These are phyloP conservation scores for Mortierella sp. DNA, from an alignment of 371 early-diverging fungal species.

Conservation along the genomic window DNA sequence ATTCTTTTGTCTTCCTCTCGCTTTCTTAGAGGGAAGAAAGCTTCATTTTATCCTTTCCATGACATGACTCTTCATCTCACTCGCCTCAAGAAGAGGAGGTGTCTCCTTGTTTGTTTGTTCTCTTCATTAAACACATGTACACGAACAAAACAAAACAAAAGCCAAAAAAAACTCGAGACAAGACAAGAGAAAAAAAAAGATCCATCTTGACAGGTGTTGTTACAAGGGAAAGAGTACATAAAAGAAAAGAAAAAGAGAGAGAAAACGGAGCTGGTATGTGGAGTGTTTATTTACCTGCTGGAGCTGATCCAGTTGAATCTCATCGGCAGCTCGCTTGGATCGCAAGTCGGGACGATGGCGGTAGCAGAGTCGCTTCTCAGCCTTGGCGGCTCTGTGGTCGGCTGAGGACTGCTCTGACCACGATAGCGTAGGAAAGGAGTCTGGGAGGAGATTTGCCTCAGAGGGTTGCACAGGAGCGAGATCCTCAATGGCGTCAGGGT, in stretches of 20 bases:
- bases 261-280: neutral
- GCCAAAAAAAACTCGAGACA: no score
- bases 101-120: no score
- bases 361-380: constrained; percentile 51
- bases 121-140: neutral
- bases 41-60: no score
- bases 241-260: neutral
- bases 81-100: no score
- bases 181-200: neutral
- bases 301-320: constrained; percentile 39
- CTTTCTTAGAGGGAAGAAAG: no score
- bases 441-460: constrained; percentile 35
- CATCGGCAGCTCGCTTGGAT: constrained; percentile 47
- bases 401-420: constrained; percentile 49
- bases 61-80: no score
- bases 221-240: neutral
- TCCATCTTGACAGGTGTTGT: neutral
- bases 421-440: constrained; percentile 41
- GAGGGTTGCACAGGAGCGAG: constrained; percentile 50
- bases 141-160: neutral
- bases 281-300: constrained; percentile 39
- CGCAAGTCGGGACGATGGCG: constrained; percentile 54
- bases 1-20: no score
- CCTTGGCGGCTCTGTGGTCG: constrained; percentile 20
- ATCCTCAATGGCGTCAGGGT: constrained; percentile 53